phyloP scores from a whole-genome alignment of 1,284 basidiomycete species.

The Heterobasidion annosum region DNA sequence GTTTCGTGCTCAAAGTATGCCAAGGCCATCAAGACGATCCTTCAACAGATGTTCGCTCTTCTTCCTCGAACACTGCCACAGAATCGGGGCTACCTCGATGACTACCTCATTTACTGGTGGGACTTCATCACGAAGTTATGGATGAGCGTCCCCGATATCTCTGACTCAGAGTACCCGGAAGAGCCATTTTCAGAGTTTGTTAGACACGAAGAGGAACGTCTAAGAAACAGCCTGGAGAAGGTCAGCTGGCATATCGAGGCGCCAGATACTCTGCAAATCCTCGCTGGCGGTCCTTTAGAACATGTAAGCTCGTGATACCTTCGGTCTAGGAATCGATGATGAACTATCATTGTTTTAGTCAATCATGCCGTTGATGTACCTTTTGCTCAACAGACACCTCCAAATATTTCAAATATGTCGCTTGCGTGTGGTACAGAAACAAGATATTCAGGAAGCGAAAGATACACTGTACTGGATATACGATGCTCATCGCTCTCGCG shows the following conservation, averaged over 20 bases:
- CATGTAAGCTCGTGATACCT: background rate
- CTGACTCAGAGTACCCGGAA: background rate
- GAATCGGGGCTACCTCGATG: background rate
- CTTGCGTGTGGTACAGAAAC: background rate
- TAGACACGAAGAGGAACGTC: background rate
- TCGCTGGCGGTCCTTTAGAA: background rate
- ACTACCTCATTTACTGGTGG: background rate
- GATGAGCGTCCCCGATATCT: background rate
- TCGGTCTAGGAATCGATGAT: background rate
- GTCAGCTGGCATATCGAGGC: background rate
- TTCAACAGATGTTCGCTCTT: background rate
- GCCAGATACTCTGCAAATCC: background rate
- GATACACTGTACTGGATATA: background rate
- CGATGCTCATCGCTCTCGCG: background rate
- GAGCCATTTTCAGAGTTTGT: background rate
- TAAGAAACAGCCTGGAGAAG: background rate
- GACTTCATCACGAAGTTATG: background rate
- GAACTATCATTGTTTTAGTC: background rate
- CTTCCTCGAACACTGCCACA: background rate
- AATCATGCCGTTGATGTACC: background rate
- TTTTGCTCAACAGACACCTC: background rate
- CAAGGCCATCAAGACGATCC: background rate
- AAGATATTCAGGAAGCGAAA: background rate
- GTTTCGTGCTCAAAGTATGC: background rate
- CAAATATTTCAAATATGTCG: background rate